Conservation (phyloP, 352 stramenopile genomes). For the Phytophthora europaea region DNA sequence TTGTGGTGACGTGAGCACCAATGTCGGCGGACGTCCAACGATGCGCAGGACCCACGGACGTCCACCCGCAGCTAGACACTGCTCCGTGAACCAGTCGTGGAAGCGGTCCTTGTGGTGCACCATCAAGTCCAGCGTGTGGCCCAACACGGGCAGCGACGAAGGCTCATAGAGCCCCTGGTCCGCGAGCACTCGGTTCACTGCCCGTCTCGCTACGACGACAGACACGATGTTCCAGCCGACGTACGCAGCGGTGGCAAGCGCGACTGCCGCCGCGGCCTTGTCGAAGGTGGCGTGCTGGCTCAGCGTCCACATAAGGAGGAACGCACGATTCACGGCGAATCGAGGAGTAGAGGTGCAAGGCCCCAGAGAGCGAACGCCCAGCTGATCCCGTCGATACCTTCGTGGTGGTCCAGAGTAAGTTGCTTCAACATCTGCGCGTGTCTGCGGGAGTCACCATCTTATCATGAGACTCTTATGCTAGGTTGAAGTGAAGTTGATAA, state of each 20-base stretch:
- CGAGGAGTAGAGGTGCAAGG: conserved; percentile 13
- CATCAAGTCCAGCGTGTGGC: conserved; percentile 42
- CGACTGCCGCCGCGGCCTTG: conserved; percentile 12
- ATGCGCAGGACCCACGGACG: conserved; percentile 53
- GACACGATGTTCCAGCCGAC: conserved; percentile 24
- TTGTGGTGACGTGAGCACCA: conserved; percentile 32
- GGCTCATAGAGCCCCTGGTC: conserved; percentile 29
- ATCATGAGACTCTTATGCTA: neutral
- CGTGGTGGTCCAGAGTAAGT: conserved; percentile 17
- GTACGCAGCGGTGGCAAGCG: conserved; percentile 17
- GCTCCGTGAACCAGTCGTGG: conserved; percentile 66
- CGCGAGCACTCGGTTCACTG: conserved; percentile 17
- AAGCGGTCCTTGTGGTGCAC: conserved; percentile 43
- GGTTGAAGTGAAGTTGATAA: neutral
- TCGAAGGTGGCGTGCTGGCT: conserved; percentile 18
- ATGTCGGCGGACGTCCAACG: conserved; percentile 35
- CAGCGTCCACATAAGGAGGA: conserved; percentile 18
- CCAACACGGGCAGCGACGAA: conserved; percentile 40
- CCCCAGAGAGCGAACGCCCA: neutral
- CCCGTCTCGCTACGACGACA: conserved; percentile 1
- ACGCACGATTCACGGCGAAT: conserved; percentile 2
- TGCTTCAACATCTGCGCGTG: conserved; percentile 12
- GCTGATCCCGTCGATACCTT: conserved; percentile 15
- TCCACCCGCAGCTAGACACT: conserved; percentile 39
- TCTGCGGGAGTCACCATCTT: neutral